These are phyloP conservation scores for Populus davidiana DNA, from an alignment of 345 rosid species.

Conservation along the genomic window DNA sequence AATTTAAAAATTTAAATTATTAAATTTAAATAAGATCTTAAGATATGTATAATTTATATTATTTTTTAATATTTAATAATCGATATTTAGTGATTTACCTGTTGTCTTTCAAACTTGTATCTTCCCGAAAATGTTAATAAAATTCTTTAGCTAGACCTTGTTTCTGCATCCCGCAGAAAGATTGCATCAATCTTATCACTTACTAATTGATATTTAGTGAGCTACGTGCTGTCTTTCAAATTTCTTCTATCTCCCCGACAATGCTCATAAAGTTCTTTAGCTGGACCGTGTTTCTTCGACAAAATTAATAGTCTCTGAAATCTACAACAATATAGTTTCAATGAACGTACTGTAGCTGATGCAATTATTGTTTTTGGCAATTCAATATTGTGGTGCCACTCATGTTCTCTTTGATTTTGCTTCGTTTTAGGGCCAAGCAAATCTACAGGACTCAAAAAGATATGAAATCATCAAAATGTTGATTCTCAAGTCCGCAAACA, in stretches of 20 bases:
- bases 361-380: no score
- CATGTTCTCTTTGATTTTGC: not conserved
- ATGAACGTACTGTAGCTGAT: not conserved
- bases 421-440: not conserved
- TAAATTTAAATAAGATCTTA: no score
- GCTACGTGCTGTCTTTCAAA: not conserved
- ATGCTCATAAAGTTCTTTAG: not conserved
- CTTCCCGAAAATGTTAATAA: no score
- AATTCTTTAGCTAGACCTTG: no score
- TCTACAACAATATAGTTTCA: not conserved
- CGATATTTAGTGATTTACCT: no score
- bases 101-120: no score
- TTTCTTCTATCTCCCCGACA: not conserved
- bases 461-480: not conserved
- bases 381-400: not conserved
- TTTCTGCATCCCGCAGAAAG: no score
- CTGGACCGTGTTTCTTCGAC: not conserved
- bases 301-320: not conserved
- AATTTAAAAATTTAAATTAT: no score
- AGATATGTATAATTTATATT: no score
- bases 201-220: not conserved
- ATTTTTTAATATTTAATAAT: accelerated
- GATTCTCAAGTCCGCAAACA: not conserved
- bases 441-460: not conserved
- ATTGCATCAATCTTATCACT: no score